phyloP scores from a whole-genome alignment of 2,329 filamentous ascomycete species.

The Achaetomium macrosporum region DNA sequence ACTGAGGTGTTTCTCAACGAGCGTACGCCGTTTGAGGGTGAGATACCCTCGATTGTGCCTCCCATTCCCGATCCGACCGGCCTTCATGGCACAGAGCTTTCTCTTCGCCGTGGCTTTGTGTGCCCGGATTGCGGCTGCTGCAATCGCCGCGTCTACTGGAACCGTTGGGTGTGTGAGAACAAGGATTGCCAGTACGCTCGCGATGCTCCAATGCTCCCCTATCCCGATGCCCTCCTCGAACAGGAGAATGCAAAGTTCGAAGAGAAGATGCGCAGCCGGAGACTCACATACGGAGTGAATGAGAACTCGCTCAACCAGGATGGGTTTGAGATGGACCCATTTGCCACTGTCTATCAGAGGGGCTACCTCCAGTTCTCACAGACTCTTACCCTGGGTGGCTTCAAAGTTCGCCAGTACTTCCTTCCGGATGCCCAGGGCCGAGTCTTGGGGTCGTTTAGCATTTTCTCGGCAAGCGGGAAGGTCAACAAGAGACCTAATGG shows the following conservation, averaged over 20 bases:
- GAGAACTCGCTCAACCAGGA: background rate
- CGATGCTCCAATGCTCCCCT: slow-evolving; percentile 37
- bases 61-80: slow-evolving; percentile 32
- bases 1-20: slow-evolving; percentile 51
- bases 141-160: slow-evolving; percentile 55
- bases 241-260: slow-evolving; percentile 22
- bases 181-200: slow-evolving; percentile 28
- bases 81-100: slow-evolving; percentile 41
- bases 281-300: slow-evolving; percentile 1
- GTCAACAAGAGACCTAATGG: slow-evolving; percentile 49
- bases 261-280: slow-evolving; percentile 18
- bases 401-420: slow-evolving; percentile 35
- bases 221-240: slow-evolving; percentile 10
- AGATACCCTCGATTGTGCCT: slow-evolving; percentile 32
- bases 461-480: slow-evolving; percentile 50
- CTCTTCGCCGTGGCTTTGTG: slow-evolving; percentile 57
- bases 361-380: slow-evolving; percentile 9
- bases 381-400: slow-evolving; percentile 17
- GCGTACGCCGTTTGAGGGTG: slow-evolving; percentile 39
- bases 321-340: background rate
- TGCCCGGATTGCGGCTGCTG: slow-evolving; percentile 61
- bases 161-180: slow-evolving; percentile 54
- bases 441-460: slow-evolving; percentile 46
- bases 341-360: slow-evolving; percentile 14
- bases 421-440: slow-evolving; percentile 39